A percentile compares a stretch with the other conserved stretches of the same genome.
These are phyloP conservation scores for Stagonosporopsis vannaccii DNA, from an alignment of 2,329 filamentous ascomycete genomes.

Conservation along the genomic window DNA sequence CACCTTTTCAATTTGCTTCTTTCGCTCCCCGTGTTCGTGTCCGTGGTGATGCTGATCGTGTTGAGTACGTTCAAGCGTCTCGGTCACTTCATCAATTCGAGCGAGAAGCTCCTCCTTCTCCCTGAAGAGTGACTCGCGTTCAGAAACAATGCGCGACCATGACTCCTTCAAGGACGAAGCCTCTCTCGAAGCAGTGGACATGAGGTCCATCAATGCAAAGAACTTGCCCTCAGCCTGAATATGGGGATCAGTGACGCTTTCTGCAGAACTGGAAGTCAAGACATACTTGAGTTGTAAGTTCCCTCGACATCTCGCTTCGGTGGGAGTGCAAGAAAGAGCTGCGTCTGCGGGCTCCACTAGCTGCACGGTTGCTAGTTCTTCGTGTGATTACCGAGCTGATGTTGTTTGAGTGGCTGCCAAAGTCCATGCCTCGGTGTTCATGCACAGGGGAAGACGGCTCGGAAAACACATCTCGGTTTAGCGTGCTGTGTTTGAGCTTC, in stretches of 20 bases:
- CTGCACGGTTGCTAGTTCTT: slow-evolving; percentile 25
- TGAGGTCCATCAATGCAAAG: slow-evolving; percentile 39
- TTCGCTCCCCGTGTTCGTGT: slow-evolving; percentile 30
- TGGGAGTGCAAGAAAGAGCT: slow-evolving; percentile 35
- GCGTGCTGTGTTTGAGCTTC: slow-evolving; percentile 31
- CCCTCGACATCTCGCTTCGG: slow-evolving; percentile 34
- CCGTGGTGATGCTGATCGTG: slow-evolving; percentile 32
- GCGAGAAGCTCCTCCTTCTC: slow-evolving; percentile 31
- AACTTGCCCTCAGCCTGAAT: slow-evolving; percentile 34
- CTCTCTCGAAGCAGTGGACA: slow-evolving; percentile 34
- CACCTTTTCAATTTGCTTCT: slow-evolving; percentile 32
- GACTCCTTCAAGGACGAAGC: slow-evolving; percentile 35
- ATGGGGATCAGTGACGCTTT: neutral
- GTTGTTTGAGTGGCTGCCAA: slow-evolving; percentile 17
- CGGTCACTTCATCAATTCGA: slow-evolving; percentile 31
- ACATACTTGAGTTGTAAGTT: slow-evolving; percentile 28
- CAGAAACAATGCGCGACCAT: slow-evolving; percentile 34
- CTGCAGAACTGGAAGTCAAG: fast-evolving
- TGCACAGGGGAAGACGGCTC: slow-evolving; percentile 29
- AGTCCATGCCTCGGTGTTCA: slow-evolving; percentile 22
- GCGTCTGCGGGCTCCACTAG: slow-evolving; percentile 27
- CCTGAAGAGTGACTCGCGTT: slow-evolving; percentile 33
- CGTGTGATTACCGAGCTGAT: slow-evolving; percentile 21
- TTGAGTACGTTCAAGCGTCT: slow-evolving; percentile 33
- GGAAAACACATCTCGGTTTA: slow-evolving; percentile 33